Percentiles rank a stretch among this genome's conserved stretches.
These are phyloP conservation scores for Exophiala alcalophila DNA, from an alignment of 2,329 filamentous ascomycete species.

Conservation along the genomic window DNA sequence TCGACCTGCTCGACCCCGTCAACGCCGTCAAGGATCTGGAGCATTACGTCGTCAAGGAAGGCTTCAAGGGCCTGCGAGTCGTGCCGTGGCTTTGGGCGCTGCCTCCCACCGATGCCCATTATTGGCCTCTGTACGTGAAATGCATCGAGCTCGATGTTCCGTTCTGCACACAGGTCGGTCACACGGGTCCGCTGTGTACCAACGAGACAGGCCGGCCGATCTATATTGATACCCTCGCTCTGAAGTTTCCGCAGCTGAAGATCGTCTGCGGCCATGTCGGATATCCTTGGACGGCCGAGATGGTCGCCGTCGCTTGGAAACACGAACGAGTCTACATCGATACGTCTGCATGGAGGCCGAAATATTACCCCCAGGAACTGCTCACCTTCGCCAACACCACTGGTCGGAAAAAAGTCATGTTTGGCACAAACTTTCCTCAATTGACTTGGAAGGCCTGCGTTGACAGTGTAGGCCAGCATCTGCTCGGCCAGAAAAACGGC, in stretches of 20 bases:
- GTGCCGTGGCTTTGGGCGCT: conserved; percentile 33
- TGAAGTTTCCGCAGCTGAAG: conserved; percentile 30
- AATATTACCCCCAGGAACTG: conserved; percentile 31
- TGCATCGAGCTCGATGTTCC: conserved; percentile 33
- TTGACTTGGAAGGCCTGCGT: conserved; percentile 30
- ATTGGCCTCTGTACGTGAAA: conserved; percentile 33
- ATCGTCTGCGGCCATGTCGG: conserved; percentile 31
- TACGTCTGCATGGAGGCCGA: conserved; percentile 29
- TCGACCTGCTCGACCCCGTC: conserved; percentile 31
- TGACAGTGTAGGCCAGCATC: conserved; percentile 19
- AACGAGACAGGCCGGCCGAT: conserved; percentile 33
- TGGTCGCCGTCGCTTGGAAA: conserved; percentile 31
- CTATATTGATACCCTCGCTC: conserved; percentile 31
- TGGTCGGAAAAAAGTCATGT: conserved; percentile 31
- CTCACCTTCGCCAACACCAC: conserved; percentile 31
- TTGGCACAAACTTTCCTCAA: conserved; percentile 33
- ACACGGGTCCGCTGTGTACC: conserved; percentile 31
- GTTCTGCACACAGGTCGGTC: conserved; percentile 33
- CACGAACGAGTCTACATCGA: conserved; percentile 33
- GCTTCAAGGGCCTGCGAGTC: conserved; percentile 31
- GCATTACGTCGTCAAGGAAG: conserved; percentile 31
- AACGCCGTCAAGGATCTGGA: conserved; percentile 31
- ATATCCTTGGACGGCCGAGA: conserved; percentile 31
- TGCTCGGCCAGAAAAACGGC: conserved; percentile 1
- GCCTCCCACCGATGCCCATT: conserved; percentile 31